phyloP scores from a whole-genome alignment of 768 basidiomycete genomes.

The Leccinum uliginosum region DNA sequence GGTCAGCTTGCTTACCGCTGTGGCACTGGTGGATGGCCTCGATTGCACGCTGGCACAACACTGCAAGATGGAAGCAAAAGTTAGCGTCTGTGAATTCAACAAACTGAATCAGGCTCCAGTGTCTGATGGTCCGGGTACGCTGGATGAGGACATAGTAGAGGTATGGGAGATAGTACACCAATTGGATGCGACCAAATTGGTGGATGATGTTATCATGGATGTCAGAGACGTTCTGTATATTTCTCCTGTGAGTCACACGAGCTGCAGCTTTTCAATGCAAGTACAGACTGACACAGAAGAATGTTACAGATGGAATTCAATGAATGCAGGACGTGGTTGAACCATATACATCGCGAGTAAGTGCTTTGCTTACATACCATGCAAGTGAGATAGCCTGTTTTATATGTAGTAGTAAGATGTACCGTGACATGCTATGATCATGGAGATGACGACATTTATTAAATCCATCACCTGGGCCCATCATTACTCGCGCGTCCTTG shows the following conservation, averaged over 20 bases:
- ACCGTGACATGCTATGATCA: no score
- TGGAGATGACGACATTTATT: no score
- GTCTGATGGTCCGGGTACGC: no score
- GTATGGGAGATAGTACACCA: conserved; percentile 4
- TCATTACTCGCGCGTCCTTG: no score
- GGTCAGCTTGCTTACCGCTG: conserved; percentile 49
- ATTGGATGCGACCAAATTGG: conserved; percentile 8
- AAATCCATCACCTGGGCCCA: no score
- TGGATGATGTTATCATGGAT: conserved; percentile 21
- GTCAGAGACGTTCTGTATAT: conserved; percentile 23
- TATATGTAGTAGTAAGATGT: no score
- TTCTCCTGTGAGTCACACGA: conserved; percentile 12
- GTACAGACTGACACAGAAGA: conserved; percentile 1
- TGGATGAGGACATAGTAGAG: no score
- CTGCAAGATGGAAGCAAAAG: conserved; percentile 27
- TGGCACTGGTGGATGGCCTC: conserved; percentile 44
- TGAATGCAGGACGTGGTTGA: conserved; percentile 24
- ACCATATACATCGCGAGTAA: not conserved
- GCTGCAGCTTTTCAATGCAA: no score
- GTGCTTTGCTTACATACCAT: no score
- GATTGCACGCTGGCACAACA: conserved; percentile 32
- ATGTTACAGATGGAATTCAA: conserved; percentile 22
- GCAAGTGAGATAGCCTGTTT: no score
- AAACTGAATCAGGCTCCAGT: no score
- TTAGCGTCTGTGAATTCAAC: not conserved